Base-by-base conservation (phyloP, 2,329 filamentous ascomycete species). In the Aspergillus fructus region DNA sequence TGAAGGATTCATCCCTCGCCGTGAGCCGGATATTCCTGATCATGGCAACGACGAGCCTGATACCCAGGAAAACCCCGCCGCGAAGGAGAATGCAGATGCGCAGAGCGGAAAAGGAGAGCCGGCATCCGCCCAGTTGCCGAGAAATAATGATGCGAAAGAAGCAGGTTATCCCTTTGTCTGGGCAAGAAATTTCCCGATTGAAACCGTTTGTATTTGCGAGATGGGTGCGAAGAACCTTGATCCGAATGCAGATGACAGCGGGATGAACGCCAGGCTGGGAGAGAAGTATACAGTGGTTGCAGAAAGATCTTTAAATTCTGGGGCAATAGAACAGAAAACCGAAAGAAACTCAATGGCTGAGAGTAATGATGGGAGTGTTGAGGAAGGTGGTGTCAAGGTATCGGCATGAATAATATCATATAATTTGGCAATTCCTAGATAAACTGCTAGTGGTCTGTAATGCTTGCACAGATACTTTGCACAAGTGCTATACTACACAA, bases 211-310 rank as follows among this genome's bases (percentile, higher is more conserved):
- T 49, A 87, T 97, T 39, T 97, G 91, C 70, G 86, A 85, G 69
- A 96, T 97, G 93, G 91, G 93, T 0, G 91, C 91, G 9, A 89
- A 87, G 79, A 86, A 83, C 65, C 76, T 85, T 27, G 77, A 83
- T 7, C 76, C 81, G 37, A 75, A 75, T 1, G 68, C 66, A 19
- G 65, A 68, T 19, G 48, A 59, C n/a, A 57, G 60, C 13, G 66
- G 70, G 19, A 78, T 81, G 2, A 68, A 67, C 60, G 83, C 76
- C 13, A 71, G 80, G 1, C 64, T 84, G 37, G 78, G 77, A 17
- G 79, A 85, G 69, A 72, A 76, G 64, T 86, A 87, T 66, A 76
- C 71, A 23, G 76, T 81, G 58, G 76, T 86, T 54, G 78, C 66
- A 7, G 68, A 76, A 64, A 68, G 68, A 47, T 66, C 53, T 9